Conservation (phyloP, 768 basidiomycete species). For the Agaricus sinodeliciosus region DNA sequence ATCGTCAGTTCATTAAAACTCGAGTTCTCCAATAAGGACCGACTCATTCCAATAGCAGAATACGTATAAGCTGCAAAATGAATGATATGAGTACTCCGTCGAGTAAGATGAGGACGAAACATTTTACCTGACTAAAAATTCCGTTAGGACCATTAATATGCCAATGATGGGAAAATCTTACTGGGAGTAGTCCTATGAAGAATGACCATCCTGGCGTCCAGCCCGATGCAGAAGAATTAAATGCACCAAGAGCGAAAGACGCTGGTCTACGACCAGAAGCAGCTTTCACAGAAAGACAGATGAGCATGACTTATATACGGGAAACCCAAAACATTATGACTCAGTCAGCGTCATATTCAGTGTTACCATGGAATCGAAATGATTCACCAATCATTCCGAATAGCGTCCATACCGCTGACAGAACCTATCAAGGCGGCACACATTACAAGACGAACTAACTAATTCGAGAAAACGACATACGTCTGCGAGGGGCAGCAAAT, state of each 20-base stretch:
- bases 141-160: slow-evolving; percentile 4
- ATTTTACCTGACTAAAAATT: slow-evolving; percentile 24
- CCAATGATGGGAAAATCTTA: slow-evolving; percentile 19
- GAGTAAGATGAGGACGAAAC: neutral
- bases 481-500: slow-evolving; percentile 41
- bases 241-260: slow-evolving; percentile 50
- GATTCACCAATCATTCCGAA: slow-evolving; percentile 43
- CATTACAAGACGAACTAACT: neutral
- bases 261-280: slow-evolving; percentile 47
- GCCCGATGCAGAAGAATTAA: slow-evolving; percentile 56
- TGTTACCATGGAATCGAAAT: neutral
- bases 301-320: slow-evolving; percentile 38
- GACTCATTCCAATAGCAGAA: slow-evolving; percentile 59
- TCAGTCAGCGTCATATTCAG: neutral
- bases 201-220: slow-evolving; percentile 67
- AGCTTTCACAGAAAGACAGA: slow-evolving; percentile 52
- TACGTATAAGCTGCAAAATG: slow-evolving; percentile 39
- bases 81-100: neutral
- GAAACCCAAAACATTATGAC: too few relatives aligned
- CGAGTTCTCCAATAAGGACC: slow-evolving; percentile 5
- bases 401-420: slow-evolving; percentile 59
- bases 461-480: slow-evolving; percentile 21
- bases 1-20: neutral
- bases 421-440: slow-evolving; percentile 26
- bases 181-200: slow-evolving; percentile 57